phyloP scores from a whole-genome alignment of 106 monocot genomes.

The Acorus gramineus region DNA sequence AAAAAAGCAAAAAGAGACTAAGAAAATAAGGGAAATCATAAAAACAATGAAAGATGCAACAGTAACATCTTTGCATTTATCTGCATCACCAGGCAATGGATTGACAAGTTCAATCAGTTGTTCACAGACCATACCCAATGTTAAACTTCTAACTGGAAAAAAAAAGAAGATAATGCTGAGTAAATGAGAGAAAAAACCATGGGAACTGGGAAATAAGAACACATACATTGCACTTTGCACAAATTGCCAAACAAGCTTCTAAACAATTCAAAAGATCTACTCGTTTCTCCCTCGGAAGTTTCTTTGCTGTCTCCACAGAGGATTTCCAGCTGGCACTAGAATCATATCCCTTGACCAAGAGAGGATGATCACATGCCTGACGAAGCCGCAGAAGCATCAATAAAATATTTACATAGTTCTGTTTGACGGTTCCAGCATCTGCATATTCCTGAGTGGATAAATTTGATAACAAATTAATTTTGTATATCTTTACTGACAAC shows the following conservation, averaged over 20 bases:
- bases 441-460: constrained; percentile 60
- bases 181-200: background rate
- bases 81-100: too few species aligned
- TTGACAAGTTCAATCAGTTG: too few species aligned
- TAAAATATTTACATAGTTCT: constrained; percentile 95
- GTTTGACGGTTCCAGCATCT: constrained; percentile 84
- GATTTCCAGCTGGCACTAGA: constrained; percentile 44
- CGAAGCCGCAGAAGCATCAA: constrained; percentile 90
- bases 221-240: constrained; percentile 80
- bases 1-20: too few species aligned
- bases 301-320: constrained; percentile 54
- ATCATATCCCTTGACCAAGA: constrained; percentile 55
- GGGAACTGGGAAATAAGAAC: background rate
- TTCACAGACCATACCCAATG: too few species aligned
- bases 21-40: too few species aligned
- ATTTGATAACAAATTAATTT: too few species aligned
- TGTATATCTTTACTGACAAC: too few species aligned
- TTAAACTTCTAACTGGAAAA: too few species aligned
- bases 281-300: constrained; percentile 49
- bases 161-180: too few species aligned
- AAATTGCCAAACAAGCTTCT: constrained; percentile 67
- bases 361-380: constrained; percentile 93
- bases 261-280: constrained; percentile 51
- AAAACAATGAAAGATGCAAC: too few species aligned
- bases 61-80: too few species aligned